These are phyloP conservation scores for Phytophthora litchii DNA, from an alignment of 352 stramenopile species.

Conservation along the genomic window DNA sequence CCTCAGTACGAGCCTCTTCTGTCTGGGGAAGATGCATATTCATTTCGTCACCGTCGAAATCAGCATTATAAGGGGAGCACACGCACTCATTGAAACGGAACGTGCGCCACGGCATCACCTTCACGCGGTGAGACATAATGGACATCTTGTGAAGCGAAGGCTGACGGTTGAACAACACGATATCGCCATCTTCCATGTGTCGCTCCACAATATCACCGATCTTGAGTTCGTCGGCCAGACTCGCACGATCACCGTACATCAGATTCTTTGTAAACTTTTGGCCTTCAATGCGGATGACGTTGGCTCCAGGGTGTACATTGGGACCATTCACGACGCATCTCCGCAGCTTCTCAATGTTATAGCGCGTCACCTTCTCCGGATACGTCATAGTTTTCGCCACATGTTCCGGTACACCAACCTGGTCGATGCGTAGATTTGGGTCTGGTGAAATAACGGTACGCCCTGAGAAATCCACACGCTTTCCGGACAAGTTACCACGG, in stretches of 20 bases:
- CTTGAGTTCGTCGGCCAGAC: constrained; percentile 93
- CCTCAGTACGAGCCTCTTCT: constrained; percentile 97
- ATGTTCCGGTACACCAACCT: constrained; percentile 94
- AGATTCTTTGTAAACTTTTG: constrained; percentile 92
- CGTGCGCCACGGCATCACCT: constrained; percentile 97
- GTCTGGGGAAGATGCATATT: constrained; percentile 99
- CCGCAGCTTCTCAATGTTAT: constrained; percentile 98
- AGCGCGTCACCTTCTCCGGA: constrained; percentile 96
- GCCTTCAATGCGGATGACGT: constrained; percentile 89
- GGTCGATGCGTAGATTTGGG: constrained; percentile 96
- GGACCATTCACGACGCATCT: constrained; percentile 96
- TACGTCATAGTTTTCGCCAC: constrained; percentile 99
- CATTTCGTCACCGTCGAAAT: constrained; percentile 99
- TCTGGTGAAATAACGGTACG: constrained; percentile 99
- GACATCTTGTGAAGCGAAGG: constrained; percentile 99
- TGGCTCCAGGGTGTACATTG: constrained; percentile 96
- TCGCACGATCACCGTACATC: constrained; percentile 94
- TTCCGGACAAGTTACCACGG: constrained; percentile 98
- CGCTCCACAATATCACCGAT: constrained; percentile 99
- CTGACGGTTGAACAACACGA: constrained; percentile 99
- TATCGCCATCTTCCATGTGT: constrained; percentile 99
- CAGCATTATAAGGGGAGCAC: constrained; percentile 99
- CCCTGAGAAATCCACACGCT: constrained; percentile 99
- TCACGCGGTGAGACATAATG: constrained; percentile 96
- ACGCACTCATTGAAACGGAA: constrained; percentile 99